phyloP scores from a whole-genome alignment of 1,284 basidiomycete genomes.

The Ustilago trichophora region DNA sequence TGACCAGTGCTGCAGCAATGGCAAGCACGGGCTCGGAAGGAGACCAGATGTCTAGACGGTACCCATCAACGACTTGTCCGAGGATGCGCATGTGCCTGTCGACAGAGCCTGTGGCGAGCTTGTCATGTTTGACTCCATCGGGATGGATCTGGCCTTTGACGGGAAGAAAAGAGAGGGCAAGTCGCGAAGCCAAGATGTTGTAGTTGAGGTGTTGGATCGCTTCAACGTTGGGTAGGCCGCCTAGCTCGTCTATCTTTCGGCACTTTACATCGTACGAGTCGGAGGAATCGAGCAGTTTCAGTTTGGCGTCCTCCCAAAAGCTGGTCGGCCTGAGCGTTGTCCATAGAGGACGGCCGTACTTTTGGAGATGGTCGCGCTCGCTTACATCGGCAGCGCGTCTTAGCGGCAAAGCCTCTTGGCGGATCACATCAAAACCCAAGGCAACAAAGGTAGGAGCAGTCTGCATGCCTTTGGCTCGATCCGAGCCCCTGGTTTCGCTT shows the following conservation, averaged over 20 bases:
- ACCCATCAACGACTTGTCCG: neutral
- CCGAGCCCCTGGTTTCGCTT: neutral
- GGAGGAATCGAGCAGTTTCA: conserved; percentile 1
- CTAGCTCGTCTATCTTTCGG: too few relatives aligned
- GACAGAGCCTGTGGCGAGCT: neutral
- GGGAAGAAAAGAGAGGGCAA: neutral
- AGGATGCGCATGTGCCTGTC: conserved; percentile 6
- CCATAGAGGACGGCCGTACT: conserved; percentile 9
- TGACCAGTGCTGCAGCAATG: conserved; percentile 2
- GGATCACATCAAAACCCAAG: conserved; percentile 2
- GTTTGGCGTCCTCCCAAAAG: neutral
- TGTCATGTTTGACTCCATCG: neutral
- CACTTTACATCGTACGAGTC: too few relatives aligned
- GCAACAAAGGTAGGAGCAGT: neutral
- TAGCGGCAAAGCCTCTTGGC: neutral
- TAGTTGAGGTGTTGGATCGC: too few relatives aligned
- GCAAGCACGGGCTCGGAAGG: conserved; percentile 10
- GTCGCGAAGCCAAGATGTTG: neutral
- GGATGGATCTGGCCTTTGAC: too few relatives aligned
- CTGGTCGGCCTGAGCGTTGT: neutral
- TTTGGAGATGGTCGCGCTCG: too few relatives aligned
- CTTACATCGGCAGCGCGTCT: too few relatives aligned
- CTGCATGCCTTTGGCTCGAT: neutral
- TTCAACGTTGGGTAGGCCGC: too few relatives aligned
- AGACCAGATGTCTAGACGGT: neutral